Percentiles rank a stretch among this genome's conserved stretches.
Evolutionary conservation across 495 filamentous ascomycete genomes (phyloP).

Genomic region (Bryoglossum gracile): DNA sequence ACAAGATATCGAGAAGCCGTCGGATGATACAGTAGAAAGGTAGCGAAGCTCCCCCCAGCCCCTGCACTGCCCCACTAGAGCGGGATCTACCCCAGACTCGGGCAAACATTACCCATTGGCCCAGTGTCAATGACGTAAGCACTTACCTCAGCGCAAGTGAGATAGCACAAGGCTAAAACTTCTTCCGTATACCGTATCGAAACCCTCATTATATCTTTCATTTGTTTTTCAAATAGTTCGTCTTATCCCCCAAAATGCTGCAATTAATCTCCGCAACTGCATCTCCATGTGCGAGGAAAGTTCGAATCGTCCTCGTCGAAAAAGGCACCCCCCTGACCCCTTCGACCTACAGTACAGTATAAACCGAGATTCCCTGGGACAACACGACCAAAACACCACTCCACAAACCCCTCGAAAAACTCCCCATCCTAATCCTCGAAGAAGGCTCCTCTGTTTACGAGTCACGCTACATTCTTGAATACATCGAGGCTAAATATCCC

Average conservation of each 20-base stretch:
- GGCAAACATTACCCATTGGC: no score
- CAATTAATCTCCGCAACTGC: constrained; percentile 6
- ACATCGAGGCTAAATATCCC: constrained; percentile 11
- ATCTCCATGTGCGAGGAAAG: constrained; percentile 8
- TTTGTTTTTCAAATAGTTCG: neutral
- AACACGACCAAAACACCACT: constrained; percentile 2
- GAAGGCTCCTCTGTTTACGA: constrained; percentile 6
- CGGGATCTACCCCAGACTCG: no score
- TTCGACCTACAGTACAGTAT: no score
- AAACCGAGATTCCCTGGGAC: constrained; percentile 6
- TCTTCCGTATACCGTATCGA: no score
- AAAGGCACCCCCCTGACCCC: constrained; percentile 2
- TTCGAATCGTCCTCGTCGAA: constrained; percentile 4
- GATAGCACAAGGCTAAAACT: neutral
- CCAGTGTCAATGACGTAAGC: neutral
- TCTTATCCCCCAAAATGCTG: constrained; percentile 1
- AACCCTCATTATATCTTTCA: neutral
- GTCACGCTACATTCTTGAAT: constrained; percentile 6
- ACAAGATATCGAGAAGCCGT: no score
- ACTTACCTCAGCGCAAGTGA: neutral
- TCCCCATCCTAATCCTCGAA: constrained; percentile 7
- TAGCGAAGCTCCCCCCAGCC: no score
- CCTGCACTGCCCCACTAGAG: no score
- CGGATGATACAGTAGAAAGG: no score
- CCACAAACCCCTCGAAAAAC: constrained; percentile 5